Conservation (phyloP, 2,329 filamentous ascomycete genomes). For the Diaporthe nobilis region DNA sequence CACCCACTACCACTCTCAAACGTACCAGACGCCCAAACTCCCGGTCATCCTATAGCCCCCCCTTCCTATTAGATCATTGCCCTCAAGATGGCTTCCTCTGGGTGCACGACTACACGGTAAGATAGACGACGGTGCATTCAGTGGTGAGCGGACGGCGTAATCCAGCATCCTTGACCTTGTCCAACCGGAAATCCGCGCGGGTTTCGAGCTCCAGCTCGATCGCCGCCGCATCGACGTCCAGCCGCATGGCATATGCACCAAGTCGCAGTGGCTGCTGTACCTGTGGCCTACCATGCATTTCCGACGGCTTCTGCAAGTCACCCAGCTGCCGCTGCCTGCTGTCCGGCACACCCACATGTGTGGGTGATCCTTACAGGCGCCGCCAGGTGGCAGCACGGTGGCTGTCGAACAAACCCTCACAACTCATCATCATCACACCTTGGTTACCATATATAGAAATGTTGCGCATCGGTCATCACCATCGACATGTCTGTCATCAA, state of each 20-base stretch:
- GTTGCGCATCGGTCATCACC: constrained; percentile 14
- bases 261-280: constrained; percentile 33
- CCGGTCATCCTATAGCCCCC: constrained; percentile 13
- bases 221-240: constrained; percentile 16
- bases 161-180: background rate
- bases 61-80: constrained; percentile 1
- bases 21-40: constrained; percentile 35
- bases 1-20: constrained; percentile 27
- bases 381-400: constrained; percentile 24
- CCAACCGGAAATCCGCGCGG: background rate
- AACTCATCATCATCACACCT: background rate
- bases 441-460: constrained; percentile 20
- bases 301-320: constrained; percentile 19
- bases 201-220: background rate
- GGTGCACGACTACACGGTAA: background rate
- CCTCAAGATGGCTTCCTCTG: constrained; percentile 5
- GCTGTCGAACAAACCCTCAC: constrained; percentile 7
- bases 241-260: constrained; percentile 38
- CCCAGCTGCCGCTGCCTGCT: background rate
- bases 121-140: background rate
- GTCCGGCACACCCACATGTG: background rate
- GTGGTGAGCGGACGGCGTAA: background rate
- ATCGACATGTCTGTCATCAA: constrained; percentile 3
- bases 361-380: constrained; percentile 7
- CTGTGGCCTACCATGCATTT: constrained; percentile 33